A percentile compares a stretch with the other conserved stretches of the same genome.
Evolutionary conservation across 805 yeast species (phyloP).

Genomic region (Millerozyma miso): DNA sequence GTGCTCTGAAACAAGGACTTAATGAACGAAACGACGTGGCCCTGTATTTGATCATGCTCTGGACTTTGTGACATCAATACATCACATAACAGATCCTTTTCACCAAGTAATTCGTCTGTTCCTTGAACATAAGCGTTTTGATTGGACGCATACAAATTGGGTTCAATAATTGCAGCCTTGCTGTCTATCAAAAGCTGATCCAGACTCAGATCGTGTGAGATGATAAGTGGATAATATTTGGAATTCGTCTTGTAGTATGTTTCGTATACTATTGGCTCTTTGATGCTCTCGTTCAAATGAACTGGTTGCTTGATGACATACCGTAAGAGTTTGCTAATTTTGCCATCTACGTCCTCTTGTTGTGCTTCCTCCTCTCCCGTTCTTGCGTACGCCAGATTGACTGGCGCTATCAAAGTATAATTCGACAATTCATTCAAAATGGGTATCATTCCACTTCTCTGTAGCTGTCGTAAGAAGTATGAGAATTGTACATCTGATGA

Average conservation of each 20-base stretch:
- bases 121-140: conserved; percentile 69
- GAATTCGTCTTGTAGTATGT: conserved; percentile 21
- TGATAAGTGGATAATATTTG: conserved; percentile 17
- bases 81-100: conserved; percentile 31
- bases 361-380: neutral
- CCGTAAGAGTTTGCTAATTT: conserved; percentile 16
- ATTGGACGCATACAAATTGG: conserved; percentile 54
- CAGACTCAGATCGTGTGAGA: conserved; percentile 23
- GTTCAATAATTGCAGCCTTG: conserved; percentile 48
- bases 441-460: conserved; percentile 60
- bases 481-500: conserved; percentile 68
- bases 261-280: conserved; percentile 21
- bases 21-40: conserved; percentile 21
- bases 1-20: conserved; percentile 26
- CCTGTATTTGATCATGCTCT: conserved; percentile 10
- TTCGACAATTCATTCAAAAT: conserved; percentile 53
- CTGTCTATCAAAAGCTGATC: conserved; percentile 38
- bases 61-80: conserved; percentile 33
- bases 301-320: conserved; percentile 33
- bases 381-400: conserved; percentile 66
- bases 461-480: conserved; percentile 56
- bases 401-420: conserved; percentile 76
- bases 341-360: neutral
- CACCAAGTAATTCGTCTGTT: conserved; percentile 42
- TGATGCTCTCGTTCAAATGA: conserved; percentile 26